phyloP scores from a whole-genome alignment of 768 basidiomycete species.

The Serendipita sp. region DNA sequence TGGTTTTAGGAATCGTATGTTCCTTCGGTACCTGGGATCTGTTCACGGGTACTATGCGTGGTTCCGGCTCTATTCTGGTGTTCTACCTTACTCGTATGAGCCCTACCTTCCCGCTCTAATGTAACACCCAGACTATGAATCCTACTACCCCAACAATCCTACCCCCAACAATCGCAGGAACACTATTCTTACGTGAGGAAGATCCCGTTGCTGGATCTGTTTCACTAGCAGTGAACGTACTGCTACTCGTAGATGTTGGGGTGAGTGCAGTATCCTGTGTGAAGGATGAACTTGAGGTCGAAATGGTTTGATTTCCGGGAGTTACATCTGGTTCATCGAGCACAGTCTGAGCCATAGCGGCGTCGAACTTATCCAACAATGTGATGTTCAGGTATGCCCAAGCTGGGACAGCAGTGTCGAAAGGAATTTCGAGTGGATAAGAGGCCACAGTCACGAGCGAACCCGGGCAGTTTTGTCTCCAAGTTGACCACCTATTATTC shows the following conservation, averaged over 20 bases:
- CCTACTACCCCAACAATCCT: slow-evolving; percentile 38
- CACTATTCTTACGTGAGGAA: slow-evolving; percentile 19
- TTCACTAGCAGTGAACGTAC: slow-evolving; percentile 24
- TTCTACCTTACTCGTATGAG: no score
- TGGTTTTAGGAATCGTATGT: no score
- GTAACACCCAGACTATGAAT: no score
- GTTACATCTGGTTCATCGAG: slow-evolving; percentile 30
- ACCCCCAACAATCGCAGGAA: slow-evolving; percentile 52
- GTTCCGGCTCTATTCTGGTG: no score
- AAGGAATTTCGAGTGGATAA: slow-evolving; percentile 34
- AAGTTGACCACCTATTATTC: slow-evolving; percentile 9
- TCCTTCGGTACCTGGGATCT: no score
- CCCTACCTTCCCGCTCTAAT: no score
- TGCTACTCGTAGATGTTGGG: neutral
- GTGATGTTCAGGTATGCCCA: slow-evolving; percentile 48
- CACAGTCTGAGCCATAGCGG: slow-evolving; percentile 21
- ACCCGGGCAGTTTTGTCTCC: slow-evolving; percentile 18
- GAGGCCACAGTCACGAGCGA: slow-evolving; percentile 17
- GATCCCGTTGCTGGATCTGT: slow-evolving; percentile 15
- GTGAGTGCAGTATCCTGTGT: slow-evolving; percentile 13
- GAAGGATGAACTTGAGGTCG: slow-evolving; percentile 12
- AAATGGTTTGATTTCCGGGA: slow-evolving; percentile 17
- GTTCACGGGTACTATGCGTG: no score
- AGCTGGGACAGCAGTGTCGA: slow-evolving; percentile 33
- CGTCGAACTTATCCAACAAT: slow-evolving; percentile 28